phyloP scores from a whole-genome alignment of 305 asterid species.

The Striga hermonthica region DNA sequence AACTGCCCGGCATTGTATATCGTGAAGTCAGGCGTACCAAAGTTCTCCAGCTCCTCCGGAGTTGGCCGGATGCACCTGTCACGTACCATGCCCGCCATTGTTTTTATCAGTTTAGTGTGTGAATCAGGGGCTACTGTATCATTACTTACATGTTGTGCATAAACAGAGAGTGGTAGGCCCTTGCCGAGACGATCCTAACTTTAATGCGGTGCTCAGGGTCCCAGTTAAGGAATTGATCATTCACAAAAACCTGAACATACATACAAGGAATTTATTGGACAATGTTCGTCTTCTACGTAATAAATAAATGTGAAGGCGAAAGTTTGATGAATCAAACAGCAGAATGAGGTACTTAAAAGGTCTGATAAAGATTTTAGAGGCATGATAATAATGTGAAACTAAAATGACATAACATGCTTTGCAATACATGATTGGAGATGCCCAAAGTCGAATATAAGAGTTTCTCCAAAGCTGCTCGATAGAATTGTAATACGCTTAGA shows the following conservation, averaged over 20 bases:
- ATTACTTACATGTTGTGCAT: conserved; percentile 90
- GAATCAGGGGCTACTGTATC: conserved; percentile 6
- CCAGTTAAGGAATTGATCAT: conserved; percentile 95
- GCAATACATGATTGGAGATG: too few relatives aligned
- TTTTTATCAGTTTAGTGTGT: neutral
- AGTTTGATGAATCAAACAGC: neutral
- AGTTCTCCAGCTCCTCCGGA: conserved; percentile 78
- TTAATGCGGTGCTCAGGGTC: conserved; percentile 82
- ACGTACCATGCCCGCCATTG: neutral
- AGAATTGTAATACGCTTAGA: too few relatives aligned
- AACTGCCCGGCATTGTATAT: conserved; percentile 95
- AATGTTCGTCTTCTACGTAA: too few relatives aligned
- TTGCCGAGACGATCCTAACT: conserved; percentile 93
- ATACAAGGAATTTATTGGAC: neutral
- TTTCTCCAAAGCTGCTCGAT: too few relatives aligned
- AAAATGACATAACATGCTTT: too few relatives aligned
- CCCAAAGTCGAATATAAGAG: too few relatives aligned
- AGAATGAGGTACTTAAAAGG: neutral
- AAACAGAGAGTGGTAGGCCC: conserved; percentile 94
- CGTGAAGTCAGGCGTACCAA: conserved; percentile 95
- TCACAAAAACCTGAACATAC: conserved; percentile 69
- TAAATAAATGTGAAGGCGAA: neutral
- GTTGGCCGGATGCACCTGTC: conserved; percentile 96
- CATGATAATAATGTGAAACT: too few relatives aligned
- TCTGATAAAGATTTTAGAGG: neutral